Evolutionary conservation across 306 rosid species (phyloP).

Genomic region (Fagus sylvatica): DNA sequence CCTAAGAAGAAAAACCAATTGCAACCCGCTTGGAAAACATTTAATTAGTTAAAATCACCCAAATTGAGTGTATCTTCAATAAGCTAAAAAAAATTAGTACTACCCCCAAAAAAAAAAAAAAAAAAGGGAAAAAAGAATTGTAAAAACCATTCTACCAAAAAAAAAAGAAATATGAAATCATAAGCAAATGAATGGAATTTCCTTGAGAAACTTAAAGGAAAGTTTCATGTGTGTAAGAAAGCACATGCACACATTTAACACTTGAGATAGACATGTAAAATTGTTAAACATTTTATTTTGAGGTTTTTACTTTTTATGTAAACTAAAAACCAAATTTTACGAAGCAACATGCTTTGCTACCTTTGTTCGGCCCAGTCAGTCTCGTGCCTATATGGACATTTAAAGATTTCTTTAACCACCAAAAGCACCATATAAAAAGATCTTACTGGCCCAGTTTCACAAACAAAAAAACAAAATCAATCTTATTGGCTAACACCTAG

Average conservation of each 20-base stretch:
- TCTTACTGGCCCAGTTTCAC: not conserved
- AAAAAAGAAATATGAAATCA: not conserved
- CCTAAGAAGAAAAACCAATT: not conserved
- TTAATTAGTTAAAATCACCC: not conserved
- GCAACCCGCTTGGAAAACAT: not conserved
- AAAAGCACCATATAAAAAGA: not conserved
- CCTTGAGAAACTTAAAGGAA: not conserved
- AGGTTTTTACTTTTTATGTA: not conserved
- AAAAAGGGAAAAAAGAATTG: not conserved
- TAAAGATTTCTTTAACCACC: not conserved
- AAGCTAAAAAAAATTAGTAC: not conserved
- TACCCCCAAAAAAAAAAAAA: too few species aligned
- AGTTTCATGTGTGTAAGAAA: too few species aligned
- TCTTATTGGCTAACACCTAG: not conserved
- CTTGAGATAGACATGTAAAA: not conserved
- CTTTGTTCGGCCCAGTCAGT: conserved; percentile 6
- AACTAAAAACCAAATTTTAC: not conserved
- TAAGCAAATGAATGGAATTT: not conserved
- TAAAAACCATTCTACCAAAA: not conserved
- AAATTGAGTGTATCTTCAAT: not conserved
- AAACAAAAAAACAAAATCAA: too few species aligned
- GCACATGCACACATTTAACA: not conserved
- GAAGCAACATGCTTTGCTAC: not conserved
- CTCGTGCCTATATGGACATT: not conserved
- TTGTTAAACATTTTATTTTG: not conserved